Percentiles rank a stretch among this genome's conserved stretches.
These are phyloP conservation scores for Aureococcus anophagefferens DNA, from an alignment of 108 stramenopile genomes.

Conservation along the genomic window DNA sequence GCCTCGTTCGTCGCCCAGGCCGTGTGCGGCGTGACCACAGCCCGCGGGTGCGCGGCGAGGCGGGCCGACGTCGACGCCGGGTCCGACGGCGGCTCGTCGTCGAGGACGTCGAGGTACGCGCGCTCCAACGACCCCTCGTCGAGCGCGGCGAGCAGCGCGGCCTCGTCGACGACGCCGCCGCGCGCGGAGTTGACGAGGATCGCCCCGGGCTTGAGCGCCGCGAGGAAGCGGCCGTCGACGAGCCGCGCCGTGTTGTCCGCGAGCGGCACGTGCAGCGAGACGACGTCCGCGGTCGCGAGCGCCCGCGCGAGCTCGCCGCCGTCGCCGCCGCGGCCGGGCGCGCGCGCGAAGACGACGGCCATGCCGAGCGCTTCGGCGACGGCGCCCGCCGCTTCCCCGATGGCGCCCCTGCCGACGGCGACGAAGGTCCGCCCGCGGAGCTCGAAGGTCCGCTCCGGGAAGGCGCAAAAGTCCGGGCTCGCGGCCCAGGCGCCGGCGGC, in stretches of 20 bases:
- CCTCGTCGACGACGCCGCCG: constrained; percentile 47
- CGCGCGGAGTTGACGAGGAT: constrained; percentile 78
- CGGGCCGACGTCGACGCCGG: too few species aligned
- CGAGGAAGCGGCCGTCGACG: constrained; percentile 59
- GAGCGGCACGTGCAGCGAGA: neutral
- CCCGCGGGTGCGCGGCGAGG: too few species aligned
- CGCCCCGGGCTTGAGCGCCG: constrained; percentile 67
- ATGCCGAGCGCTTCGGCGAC: neutral
- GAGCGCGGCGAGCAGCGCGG: neutral
- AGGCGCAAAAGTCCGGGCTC: too few species aligned
- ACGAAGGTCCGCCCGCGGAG: neutral
- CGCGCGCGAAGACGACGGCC: neutral
- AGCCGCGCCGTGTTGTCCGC: constrained; percentile 18
- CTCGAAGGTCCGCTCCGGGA: neutral
- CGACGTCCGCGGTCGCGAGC: neutral
- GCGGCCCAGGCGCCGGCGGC: too few species aligned
- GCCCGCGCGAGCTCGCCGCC: neutral
- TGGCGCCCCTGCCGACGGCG: neutral
- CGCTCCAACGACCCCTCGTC: too few species aligned
- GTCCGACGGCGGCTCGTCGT: too few species aligned
- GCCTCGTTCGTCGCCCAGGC: neutral
- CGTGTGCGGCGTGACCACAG: neutral
- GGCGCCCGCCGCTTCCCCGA: neutral
- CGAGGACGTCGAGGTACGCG: too few species aligned
- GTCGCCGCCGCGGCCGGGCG: neutral